Percentiles rank a stretch among this genome's conserved stretches.
Conservation (phyloP, 495 filamentous ascomycete genomes). For the Xylaria sp. region DNA sequence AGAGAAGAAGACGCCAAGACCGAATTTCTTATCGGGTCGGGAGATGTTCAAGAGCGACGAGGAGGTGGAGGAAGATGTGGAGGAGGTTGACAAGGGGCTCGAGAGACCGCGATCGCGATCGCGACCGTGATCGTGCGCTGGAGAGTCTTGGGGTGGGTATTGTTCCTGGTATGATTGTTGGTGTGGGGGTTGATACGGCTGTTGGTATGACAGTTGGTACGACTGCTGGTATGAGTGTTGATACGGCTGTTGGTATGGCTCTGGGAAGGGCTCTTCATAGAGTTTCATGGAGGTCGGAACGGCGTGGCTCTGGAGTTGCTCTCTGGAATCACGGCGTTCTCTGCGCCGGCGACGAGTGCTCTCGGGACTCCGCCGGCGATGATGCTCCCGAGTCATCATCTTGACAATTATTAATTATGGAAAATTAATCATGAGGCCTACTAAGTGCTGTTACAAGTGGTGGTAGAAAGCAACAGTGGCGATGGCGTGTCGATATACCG, state of each 20-base stretch:
- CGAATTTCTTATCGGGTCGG: slow-evolving; percentile 46
- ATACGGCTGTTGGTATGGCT: slow-evolving; percentile 33
- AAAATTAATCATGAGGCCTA: slow-evolving; percentile 22
- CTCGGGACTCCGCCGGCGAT: slow-evolving; percentile 56
- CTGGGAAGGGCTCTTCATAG: slow-evolving; percentile 48
- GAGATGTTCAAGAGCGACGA: slow-evolving; percentile 56
- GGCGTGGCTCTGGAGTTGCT: slow-evolving; percentile 45
- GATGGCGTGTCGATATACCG: background rate
- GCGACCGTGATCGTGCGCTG: slow-evolving; percentile 36
- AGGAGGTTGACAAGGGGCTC: slow-evolving; percentile 48
- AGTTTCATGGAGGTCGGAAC: slow-evolving; percentile 23
- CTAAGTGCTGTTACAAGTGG: slow-evolving; percentile 4
- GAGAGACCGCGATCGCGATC: slow-evolving; percentile 49
- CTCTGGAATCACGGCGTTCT: slow-evolving; percentile 53
- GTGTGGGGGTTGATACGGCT: slow-evolving; percentile 15
- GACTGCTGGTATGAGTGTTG: slow-evolving; percentile 19
- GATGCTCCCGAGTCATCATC: slow-evolving; percentile 55
- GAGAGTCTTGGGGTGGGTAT: slow-evolving; percentile 29
- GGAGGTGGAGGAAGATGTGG: slow-evolving; percentile 53
- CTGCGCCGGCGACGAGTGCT: slow-evolving; percentile 57
- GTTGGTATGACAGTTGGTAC: slow-evolving; percentile 22
- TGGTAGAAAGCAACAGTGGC: slow-evolving; percentile 7
- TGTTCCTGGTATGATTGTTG: slow-evolving; percentile 24
- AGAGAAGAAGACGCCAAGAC: slow-evolving; percentile 53
- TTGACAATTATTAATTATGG: slow-evolving; percentile 29